A percentile compares a stretch with the other conserved stretches of the same genome.
phyloP scores from a whole-genome alignment of 148 eudicot genomes.

The Hydrangea macrophylla region DNA sequence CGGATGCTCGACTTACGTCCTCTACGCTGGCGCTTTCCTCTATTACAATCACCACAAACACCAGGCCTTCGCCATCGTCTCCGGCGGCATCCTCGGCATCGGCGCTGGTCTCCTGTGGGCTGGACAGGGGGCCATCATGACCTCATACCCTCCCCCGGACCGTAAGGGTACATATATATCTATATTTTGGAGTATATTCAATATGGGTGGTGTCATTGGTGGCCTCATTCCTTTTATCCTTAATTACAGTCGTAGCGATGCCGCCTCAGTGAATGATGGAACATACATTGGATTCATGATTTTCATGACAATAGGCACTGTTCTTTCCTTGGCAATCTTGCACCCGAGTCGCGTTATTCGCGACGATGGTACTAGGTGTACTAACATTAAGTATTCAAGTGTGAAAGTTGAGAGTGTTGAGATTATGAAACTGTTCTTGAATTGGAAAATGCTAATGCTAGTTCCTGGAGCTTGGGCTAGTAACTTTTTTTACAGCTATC shows the following conservation, averaged over 20 bases:
- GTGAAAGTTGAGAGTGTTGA: conserved; percentile 48
- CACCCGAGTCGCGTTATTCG: conserved; percentile 75
- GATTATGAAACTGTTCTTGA: conserved; percentile 60
- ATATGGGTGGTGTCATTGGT: conserved; percentile 91
- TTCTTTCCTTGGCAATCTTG: conserved; percentile 52
- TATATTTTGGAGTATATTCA: conserved; percentile 86
- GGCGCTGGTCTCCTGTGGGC: conserved; percentile 97
- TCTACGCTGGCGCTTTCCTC: conserved; percentile 75
- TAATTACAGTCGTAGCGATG: conserved; percentile 60
- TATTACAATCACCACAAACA: conserved; percentile 66
- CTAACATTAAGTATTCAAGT: conserved; percentile 67
- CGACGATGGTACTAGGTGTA: conserved; percentile 72
- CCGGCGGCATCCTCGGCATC: conserved; percentile 73
- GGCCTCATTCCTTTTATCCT: conserved; percentile 73
- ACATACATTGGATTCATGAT: conserved; percentile 89
- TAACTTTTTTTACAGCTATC: conserved; percentile 89
- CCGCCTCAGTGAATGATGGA: conserved; percentile 78
- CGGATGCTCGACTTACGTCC: conserved; percentile 74
- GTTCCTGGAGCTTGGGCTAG: conserved; percentile 83
- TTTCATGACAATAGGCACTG: conserved; percentile 71
- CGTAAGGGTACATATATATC: conserved; percentile 78
- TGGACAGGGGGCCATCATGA: conserved; percentile 94
- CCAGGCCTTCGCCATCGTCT: conserved; percentile 55
- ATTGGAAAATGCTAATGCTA: conserved; percentile 87
- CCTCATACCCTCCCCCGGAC: conserved; percentile 63